phyloP scores from a whole-genome alignment of 192 early-diverging fungal genomes.

The Podila horticola region DNA sequence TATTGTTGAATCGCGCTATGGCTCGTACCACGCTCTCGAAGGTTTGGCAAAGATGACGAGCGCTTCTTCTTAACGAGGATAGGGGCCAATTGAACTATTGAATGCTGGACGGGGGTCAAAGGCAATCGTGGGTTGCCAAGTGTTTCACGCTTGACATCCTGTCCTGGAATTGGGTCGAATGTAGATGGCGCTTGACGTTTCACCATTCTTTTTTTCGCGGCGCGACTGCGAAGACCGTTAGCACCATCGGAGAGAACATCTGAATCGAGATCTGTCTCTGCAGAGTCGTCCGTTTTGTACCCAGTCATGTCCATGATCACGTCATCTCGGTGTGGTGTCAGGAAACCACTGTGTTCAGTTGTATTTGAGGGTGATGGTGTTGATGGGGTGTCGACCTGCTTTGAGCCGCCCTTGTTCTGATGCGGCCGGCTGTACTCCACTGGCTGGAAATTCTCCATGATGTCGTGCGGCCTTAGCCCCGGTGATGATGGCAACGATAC shows the following conservation, averaged over 20 bases:
- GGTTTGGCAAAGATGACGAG: constrained; percentile 18
- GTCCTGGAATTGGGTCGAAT: too few relatives aligned
- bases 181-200: not conserved
- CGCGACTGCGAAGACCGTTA: not conserved
- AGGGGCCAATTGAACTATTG: not conserved
- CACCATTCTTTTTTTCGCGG: not conserved
- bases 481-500: constrained; percentile 33
- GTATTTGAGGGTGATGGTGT: too few relatives aligned
- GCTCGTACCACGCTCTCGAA: constrained; percentile 11
- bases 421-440: constrained; percentile 13
- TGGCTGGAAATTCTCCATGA: constrained; percentile 40
- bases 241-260: not conserved
- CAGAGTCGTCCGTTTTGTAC: constrained; percentile 48
- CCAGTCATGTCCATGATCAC: constrained; percentile 51
- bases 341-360: not conserved
- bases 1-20: not conserved
- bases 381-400: not conserved
- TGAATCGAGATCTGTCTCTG: constrained; percentile 30
- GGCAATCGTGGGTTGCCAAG: constrained; percentile 9
- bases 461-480: constrained; percentile 16
- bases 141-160: not conserved
- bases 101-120: constrained; percentile 3
- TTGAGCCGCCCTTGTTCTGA: not conserved
- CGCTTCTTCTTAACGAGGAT: not conserved
- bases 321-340: constrained; percentile 11